phyloP scores from a whole-genome alignment of 257 asterid species.

The Catharanthus roseus region DNA sequence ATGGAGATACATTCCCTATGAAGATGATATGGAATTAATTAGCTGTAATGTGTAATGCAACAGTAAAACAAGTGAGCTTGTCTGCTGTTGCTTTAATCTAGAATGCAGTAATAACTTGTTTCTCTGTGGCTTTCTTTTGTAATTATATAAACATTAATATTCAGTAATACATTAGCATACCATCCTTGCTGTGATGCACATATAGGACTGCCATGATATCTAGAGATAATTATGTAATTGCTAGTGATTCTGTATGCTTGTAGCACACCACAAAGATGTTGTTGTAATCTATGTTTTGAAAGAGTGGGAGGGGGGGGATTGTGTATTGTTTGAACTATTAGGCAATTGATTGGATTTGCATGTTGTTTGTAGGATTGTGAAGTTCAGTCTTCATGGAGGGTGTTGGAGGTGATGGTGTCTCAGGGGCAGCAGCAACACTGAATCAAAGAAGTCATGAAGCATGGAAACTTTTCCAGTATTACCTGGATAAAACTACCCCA shows the following conservation, averaged over 20 bases:
- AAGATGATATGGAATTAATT: neutral
- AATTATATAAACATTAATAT: neutral
- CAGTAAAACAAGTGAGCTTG: neutral
- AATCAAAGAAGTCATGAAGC: constrained; percentile 68
- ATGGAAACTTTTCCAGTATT: constrained; percentile 68
- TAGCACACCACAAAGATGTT: neutral
- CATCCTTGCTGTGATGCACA: neutral
- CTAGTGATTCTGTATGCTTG: neutral
- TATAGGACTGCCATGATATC: neutral
- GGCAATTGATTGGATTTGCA: neutral
- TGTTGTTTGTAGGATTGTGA: constrained; percentile 23
- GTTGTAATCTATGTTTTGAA: neutral
- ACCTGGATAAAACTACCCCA: constrained; percentile 89
- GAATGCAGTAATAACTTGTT: neutral
- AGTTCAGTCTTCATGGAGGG: constrained; percentile 37
- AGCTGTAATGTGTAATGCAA: neutral
- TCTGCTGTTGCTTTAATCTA: neutral
- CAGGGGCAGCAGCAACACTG: constrained; percentile 59
- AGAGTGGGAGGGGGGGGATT: neutral
- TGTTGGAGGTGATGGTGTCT: constrained; percentile 41
- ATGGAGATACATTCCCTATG: neutral
- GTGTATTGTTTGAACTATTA: neutral
- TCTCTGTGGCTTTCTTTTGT: neutral
- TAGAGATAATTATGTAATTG: neutral
- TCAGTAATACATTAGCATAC: too few species aligned